Evolutionary conservation across 805 yeast species (phyloP), one percentile per base, ranked within the genome.

Genomic region (Metschnikowia baotianmanensis): DNA sequence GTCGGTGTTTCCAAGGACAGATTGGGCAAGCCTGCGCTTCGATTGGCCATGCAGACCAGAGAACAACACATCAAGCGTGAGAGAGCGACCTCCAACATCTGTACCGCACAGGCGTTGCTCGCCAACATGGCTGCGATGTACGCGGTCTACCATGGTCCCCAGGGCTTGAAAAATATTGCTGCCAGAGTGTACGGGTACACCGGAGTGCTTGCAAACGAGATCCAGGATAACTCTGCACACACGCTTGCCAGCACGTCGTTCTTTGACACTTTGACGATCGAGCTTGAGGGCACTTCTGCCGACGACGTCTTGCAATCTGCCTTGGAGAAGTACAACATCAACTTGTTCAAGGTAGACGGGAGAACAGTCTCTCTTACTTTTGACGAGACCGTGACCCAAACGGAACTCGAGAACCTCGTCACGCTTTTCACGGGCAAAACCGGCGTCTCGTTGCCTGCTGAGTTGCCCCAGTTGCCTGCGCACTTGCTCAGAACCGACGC

Each of bases 11-110:
- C 96, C 28, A 87, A 86, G 61, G 99, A 91, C 62, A 77, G 98
- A 57, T 70, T 90, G 38, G 97, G 96, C 16, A 80, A 85, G 50
- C 78, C 76, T n/a, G 98, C 97, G 3, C 74, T 83, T 46, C 79
- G 99, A 62, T 74, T 93, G 53, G 98, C 99, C 4, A 75, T 93
- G 52, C 99, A 93, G 71, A 93, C 99, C 4, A 84, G 99, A 68
- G 99, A 93, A 64, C 99, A 93, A 63, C 99, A 93, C 63, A 93
- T 93, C 59, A 86, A 90, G 64, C 80, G 99, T 63, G 99, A 93
- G 62, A 90, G 86, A 67, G 99, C 99, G 12, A 93, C 99, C 15
- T 88, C 96, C 22, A 93, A 93, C 62, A 93, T 93, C 44, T 93
- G 99, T 70, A 93, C 99, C 15, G 96, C 99, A 7, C 99, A 93